A percentile compares a stretch with the other conserved stretches of the same genome.
Evolutionary conservation across 495 filamentous ascomycete species (phyloP).

Genomic region (Penicillium paxilli): DNA sequence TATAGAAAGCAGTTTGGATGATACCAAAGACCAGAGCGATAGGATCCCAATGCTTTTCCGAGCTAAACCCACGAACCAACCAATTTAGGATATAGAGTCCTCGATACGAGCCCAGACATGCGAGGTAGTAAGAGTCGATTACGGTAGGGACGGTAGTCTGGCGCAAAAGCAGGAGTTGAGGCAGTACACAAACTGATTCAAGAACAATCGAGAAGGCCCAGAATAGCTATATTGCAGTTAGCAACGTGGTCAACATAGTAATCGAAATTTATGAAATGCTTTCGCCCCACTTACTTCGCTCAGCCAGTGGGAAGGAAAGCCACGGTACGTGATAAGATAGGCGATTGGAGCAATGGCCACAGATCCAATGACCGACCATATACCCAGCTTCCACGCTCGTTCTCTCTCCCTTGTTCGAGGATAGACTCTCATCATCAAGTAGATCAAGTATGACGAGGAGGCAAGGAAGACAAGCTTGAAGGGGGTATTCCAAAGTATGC

Average conservation of each 20-base stretch:
- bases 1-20: conserved; percentile 85
- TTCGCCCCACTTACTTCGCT: conserved; percentile 56
- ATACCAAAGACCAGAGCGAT: conserved; percentile 80
- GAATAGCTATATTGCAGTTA: conserved; percentile 51
- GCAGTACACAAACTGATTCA: conserved; percentile 87
- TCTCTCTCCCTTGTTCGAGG: conserved; percentile 87
- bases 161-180: conserved; percentile 86
- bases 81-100: conserved; percentile 91
- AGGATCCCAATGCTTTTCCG: conserved; percentile 63
- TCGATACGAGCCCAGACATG: conserved; percentile 86
- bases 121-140: conserved; percentile 91
- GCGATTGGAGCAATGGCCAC: conserved; percentile 64
- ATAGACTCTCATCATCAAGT: conserved; percentile 81
- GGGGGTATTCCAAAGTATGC: conserved; percentile 53
- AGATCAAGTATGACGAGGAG: conserved; percentile 84
- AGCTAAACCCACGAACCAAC: conserved; percentile 66
- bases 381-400: conserved; percentile 84
- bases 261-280: neutral
- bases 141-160: conserved; percentile 95
- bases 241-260: neutral
- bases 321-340: conserved; percentile 58
- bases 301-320: conserved; percentile 43
- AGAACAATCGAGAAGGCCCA: conserved; percentile 89
- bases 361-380: conserved; percentile 59
- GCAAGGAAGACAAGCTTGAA: conserved; percentile 84